A percentile compares a stretch with the other conserved stretches of the same genome.
Conservation (phyloP, 805 yeast genomes). For the Saccharomycopsis schoenii region DNA sequence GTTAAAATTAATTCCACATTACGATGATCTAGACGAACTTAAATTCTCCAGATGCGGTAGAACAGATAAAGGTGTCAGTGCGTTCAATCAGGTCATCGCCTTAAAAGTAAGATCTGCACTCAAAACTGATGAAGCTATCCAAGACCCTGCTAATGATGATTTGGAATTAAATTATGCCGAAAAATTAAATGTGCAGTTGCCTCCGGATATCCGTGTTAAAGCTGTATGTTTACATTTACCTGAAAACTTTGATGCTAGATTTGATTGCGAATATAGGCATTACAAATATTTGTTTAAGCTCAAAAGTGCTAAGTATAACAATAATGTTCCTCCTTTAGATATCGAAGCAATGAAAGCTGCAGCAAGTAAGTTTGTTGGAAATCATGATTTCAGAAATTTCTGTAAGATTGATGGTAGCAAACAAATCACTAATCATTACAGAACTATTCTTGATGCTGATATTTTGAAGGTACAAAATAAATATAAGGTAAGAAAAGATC, state of each 20-base stretch:
- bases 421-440: conserved; percentile 70
- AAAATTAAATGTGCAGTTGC: conserved; percentile 67
- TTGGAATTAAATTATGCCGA: conserved; percentile 69
- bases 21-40: conserved; percentile 55
- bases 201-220: conserved; percentile 75
- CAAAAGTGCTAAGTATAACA: conserved; percentile 15
- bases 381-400: conserved; percentile 86
- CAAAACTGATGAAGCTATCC: conserved; percentile 46
- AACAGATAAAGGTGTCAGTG: conserved; percentile 51
- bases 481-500: conserved; percentile 19
- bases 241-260: conserved; percentile 75
- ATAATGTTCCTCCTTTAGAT: conserved; percentile 32
- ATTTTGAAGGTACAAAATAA: neutral
- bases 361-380: conserved; percentile 53
- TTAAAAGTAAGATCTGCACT: conserved; percentile 64
- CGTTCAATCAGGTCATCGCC: conserved; percentile 89
- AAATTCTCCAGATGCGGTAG: conserved; percentile 52
- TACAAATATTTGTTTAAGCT: conserved; percentile 70
- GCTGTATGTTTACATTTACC: conserved; percentile 81
- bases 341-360: conserved; percentile 61
- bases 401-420: conserved; percentile 93
- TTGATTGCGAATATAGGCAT: conserved; percentile 80
- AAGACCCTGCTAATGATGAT: conserved; percentile 42
- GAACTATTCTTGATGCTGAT: conserved; percentile 37
- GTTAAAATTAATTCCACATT: conserved; percentile 52